Conservation (phyloP, 768 basidiomycete species). For the Lactifluus subvellereus region DNA sequence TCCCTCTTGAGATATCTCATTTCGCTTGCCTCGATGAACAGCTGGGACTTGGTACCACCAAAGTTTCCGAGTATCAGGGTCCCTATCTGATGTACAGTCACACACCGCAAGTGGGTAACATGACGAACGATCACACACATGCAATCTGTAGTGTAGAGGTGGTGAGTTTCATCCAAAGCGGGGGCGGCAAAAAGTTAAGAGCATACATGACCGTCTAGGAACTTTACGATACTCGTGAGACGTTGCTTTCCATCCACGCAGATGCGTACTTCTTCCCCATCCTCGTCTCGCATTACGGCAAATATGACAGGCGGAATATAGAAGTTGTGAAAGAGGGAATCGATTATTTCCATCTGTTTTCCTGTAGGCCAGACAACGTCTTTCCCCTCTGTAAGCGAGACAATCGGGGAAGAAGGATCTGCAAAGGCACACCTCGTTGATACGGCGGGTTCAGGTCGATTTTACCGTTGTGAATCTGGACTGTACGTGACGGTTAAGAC, state of each 20-base stretch:
- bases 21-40: slow-evolving; percentile 37
- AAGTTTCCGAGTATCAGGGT: slow-evolving; percentile 50
- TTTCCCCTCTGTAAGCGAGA: slow-evolving; percentile 27
- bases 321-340: slow-evolving; percentile 49
- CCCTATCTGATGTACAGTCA: slow-evolving; percentile 43
- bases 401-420: background rate
- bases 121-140: slow-evolving; percentile 35
- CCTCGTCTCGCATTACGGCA: slow-evolving; percentile 35
- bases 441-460: slow-evolving; percentile 70
- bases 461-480: slow-evolving; percentile 57
- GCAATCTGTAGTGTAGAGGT: slow-evolving; percentile 40
- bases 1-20: slow-evolving; percentile 48
- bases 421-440: slow-evolving; percentile 52
- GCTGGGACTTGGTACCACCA: slow-evolving; percentile 58
- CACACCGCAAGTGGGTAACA: slow-evolving; percentile 24
- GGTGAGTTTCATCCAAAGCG: background rate
- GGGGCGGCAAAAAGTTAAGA: background rate
- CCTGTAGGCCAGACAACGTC: slow-evolving; percentile 71
- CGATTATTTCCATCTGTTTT: slow-evolving; percentile 55
- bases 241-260: slow-evolving; percentile 54
- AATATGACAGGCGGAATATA: slow-evolving; percentile 50
- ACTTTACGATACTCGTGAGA: slow-evolving; percentile 42
- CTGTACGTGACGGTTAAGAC: slow-evolving; percentile 32
- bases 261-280: slow-evolving; percentile 38
- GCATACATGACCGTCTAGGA: slow-evolving; percentile 38